Evolutionary conservation across 192 early-diverging fungal genomes (phyloP), one percentile per base, ranked within the genome.

Genomic region (Podila epicladia): DNA sequence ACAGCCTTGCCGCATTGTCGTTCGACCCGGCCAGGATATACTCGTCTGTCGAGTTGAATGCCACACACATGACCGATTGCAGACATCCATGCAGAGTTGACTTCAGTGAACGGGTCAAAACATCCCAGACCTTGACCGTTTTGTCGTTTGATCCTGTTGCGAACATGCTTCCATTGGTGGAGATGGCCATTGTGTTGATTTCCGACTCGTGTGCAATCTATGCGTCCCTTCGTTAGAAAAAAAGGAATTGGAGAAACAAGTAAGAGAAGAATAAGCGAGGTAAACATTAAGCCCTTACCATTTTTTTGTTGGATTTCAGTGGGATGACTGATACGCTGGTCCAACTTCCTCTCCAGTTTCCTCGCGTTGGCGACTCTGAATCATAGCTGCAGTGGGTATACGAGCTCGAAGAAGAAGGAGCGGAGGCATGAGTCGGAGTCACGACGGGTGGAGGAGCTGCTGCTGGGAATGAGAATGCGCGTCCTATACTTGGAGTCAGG

Each of bases 1-100:
- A 98, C 57, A 98, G 85, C 66, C 96, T 92, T n/a, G 92, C 92
- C 4, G 95, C 92, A 82, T 95, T 93, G 72, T 99, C 97, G 77
- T 95, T 97, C 12, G 94, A 96, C 9, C 94, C 92, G 0, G 92
- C 96, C 77, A 94, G 72, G 9, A 97, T 71, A n/a, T 88, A 74
- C 0, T 95, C 94, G 62, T 91, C 89, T 9, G 86, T 77, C 13
- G 83, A 72, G 74, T 91, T 94, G 78, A 95, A 97, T 33, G 87
- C 86, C 0, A 96, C 89, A 41, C 93, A 93, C 87, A 95, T 95
- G 48, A 99, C 84, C 41, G 92, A 91, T 82, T 95, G 94, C 58
- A 95, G 72, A 49, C 95, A 93, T 3, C 97, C 97, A 29, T 91
- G 86, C 69, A 99, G 78, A 33, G 92, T 89, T n/a, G 85, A 82